These are phyloP conservation scores for Ceratocystis eucalypticola DNA, from an alignment of 2,329 filamentous ascomycete species.

Conservation along the genomic window DNA sequence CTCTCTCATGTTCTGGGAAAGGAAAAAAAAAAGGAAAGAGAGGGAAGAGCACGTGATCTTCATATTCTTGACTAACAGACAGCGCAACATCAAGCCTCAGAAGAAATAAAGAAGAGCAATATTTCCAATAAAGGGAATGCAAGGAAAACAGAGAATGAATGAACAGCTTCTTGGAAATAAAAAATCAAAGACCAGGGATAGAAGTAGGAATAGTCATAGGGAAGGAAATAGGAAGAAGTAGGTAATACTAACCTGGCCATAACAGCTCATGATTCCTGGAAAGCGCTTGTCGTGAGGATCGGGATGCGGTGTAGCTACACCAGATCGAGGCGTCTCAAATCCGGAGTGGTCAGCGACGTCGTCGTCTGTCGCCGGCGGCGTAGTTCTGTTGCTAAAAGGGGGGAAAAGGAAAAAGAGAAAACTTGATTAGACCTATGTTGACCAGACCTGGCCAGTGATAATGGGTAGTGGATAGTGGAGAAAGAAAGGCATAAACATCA, in stretches of 20 bases:
- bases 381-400: slow-evolving; percentile 34
- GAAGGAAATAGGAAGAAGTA: slow-evolving; percentile 43
- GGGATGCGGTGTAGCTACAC: slow-evolving; percentile 83
- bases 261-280: slow-evolving; percentile 93
- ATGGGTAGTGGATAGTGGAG: neutral
- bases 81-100: too few species aligned
- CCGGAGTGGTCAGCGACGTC: slow-evolving; percentile 65
- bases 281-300: slow-evolving; percentile 89
- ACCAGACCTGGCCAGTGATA: slow-evolving; percentile 21
- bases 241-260: slow-evolving; percentile 89
- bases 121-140: neutral
- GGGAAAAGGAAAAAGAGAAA: slow-evolving; percentile 28
- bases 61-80: too few species aligned
- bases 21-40: neutral
- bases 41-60: too few species aligned
- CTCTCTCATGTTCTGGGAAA: slow-evolving; percentile 21
- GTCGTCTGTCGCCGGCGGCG: slow-evolving; percentile 45
- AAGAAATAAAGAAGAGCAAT: too few species aligned
- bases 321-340: slow-evolving; percentile 76
- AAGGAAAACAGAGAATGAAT: too few species aligned
- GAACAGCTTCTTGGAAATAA: too few species aligned
- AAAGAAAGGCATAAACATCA: slow-evolving; percentile 9
- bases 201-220: too few species aligned
- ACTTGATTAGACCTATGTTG: slow-evolving; percentile 25
- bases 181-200: too few species aligned